Evolutionary conservation across 2,329 filamentous ascomycete genomes (phyloP).

Genomic region (Scortechinia acanthostroma): DNA sequence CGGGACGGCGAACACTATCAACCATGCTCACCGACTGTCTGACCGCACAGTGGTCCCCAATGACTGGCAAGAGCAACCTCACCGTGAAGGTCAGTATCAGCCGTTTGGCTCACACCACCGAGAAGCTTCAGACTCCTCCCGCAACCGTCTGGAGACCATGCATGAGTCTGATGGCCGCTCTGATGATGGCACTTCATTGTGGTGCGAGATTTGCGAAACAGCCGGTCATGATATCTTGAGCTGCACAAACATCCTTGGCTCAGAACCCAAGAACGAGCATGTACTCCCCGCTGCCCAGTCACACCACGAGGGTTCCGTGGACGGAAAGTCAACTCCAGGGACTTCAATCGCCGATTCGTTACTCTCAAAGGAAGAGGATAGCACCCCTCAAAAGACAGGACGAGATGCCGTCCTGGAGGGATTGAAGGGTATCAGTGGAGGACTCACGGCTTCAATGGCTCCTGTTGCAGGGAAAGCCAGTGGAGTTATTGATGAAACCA

Average conservation of each 20-base stretch:
- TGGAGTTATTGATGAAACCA: constrained; percentile 52
- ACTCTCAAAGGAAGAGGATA: constrained; percentile 6
- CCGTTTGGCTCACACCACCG: neutral
- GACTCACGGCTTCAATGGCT: neutral
- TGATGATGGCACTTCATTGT: neutral
- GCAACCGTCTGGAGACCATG: neutral
- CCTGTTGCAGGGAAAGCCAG: constrained; percentile 45
- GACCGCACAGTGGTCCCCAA: constrained; percentile 1
- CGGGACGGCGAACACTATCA: neutral
- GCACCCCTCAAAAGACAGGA: constrained; percentile 22
- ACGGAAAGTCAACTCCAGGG: neutral
- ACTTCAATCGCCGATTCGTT: neutral
- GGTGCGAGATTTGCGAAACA: constrained; percentile 69
- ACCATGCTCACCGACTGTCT: neutral
- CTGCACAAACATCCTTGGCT: constrained; percentile 81
- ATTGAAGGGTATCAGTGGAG: constrained; percentile 13
- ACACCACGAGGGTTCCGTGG: constrained; percentile 6
- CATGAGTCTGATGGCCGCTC: neutral
- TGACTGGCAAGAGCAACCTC: neutral
- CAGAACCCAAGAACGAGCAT: neutral
- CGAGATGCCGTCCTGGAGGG: constrained; percentile 29
- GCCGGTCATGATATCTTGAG: constrained; percentile 87
- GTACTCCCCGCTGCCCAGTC: constrained; percentile 4
- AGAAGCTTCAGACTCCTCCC: neutral
- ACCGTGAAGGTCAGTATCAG: neutral